These are phyloP conservation scores for Euptelea pleiosperma DNA, from an alignment of 164 flowering plant species.

Conservation along the genomic window DNA sequence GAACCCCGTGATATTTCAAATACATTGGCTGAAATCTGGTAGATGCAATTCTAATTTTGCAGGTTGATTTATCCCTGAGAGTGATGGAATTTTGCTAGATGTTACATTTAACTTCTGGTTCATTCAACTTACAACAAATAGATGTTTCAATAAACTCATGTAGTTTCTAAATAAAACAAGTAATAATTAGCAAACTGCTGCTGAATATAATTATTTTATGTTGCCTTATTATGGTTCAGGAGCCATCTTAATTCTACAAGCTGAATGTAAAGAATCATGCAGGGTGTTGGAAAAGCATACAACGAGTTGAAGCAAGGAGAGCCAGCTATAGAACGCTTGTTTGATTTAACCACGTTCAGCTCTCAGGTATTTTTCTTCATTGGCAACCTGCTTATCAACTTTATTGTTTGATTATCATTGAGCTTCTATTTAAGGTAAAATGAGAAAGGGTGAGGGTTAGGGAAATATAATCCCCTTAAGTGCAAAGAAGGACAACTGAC, in stretches of 20 bases:
- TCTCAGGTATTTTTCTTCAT: constrained; percentile 47
- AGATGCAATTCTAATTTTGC: background rate
- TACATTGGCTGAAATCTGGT: background rate
- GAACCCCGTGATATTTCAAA: too few species aligned
- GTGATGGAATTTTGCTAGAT: background rate
- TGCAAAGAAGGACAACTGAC: background rate
- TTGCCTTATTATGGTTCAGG: constrained; percentile 13
- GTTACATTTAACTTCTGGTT: background rate
- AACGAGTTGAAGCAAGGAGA: constrained; percentile 95
- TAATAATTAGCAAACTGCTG: background rate
- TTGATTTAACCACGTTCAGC: constrained; percentile 60
- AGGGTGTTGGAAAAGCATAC: constrained; percentile 95
- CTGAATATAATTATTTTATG: background rate
- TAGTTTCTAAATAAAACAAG: background rate
- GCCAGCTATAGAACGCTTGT: constrained; percentile 86
- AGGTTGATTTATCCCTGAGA: background rate
- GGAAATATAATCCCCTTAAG: too few species aligned
- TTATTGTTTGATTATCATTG: background rate
- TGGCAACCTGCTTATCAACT: background rate
- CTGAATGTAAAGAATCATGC: constrained; percentile 45
- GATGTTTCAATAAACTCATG: background rate
- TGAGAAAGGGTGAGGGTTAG: too few species aligned
- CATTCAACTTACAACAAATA: background rate
- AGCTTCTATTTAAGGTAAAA: background rate
- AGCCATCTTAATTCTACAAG: constrained; percentile 28